Evolutionary conservation across 306 rosid genomes (phyloP).

Genomic region (Styphnolobium japonicum): DNA sequence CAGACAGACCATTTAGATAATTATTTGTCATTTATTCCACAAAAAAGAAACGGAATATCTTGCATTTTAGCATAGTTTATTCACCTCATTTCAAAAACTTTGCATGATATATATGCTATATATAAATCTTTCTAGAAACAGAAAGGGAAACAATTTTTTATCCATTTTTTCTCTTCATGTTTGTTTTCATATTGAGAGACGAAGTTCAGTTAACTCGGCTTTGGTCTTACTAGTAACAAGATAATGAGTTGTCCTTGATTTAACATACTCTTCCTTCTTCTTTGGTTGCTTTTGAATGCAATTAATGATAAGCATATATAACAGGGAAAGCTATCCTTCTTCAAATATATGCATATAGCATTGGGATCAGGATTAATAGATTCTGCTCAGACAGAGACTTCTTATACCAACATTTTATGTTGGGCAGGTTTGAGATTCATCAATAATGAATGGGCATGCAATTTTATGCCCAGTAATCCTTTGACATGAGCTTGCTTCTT

Average conservation of each 20-base stretch:
- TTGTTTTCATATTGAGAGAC: not conserved
- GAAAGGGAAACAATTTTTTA: not conserved
- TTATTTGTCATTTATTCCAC: not conserved
- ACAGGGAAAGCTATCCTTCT: not conserved
- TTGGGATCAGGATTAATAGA: not conserved
- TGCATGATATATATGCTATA: not conserved
- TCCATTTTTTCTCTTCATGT: not conserved
- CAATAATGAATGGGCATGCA: not conserved
- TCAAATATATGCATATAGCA: not conserved
- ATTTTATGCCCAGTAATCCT: not conserved
- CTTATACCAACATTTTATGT: not conserved
- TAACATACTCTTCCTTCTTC: not conserved
- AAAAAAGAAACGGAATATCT: not conserved
- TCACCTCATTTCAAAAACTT: not conserved
- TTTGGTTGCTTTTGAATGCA: not conserved
- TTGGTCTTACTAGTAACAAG: not conserved
- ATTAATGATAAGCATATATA: not conserved
- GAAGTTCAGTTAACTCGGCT: too few relatives aligned
- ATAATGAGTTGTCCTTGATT: not conserved
- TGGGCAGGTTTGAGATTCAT: not conserved
- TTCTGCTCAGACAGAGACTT: not conserved
- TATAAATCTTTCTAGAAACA: not conserved
- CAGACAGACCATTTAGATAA: not conserved
- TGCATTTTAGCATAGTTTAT: not conserved
- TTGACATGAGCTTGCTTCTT: not conserved